These are phyloP conservation scores for Magnusiomyces fungicola DNA, from an alignment of 1,139 yeast species.

Conservation along the genomic window DNA sequence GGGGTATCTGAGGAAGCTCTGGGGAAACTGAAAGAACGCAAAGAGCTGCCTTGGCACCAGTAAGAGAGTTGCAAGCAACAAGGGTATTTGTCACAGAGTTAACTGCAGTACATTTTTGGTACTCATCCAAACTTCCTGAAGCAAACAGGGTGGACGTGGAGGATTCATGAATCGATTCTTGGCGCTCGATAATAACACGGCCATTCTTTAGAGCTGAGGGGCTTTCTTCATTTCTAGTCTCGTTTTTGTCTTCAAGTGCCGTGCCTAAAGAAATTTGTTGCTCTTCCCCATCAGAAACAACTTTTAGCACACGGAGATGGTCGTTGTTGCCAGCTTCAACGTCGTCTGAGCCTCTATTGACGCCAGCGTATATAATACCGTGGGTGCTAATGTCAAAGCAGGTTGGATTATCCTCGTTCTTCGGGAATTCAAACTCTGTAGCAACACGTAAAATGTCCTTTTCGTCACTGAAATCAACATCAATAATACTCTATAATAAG, in stretches of 20 bases:
- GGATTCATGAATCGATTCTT: conserved; percentile 9
- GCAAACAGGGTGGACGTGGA: conserved; percentile 15
- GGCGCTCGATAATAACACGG: conserved; percentile 27
- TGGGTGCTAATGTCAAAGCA: conserved; percentile 24
- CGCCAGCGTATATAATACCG: conserved; percentile 55
- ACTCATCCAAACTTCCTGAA: conserved; percentile 21
- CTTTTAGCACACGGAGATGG: conserved; percentile 56
- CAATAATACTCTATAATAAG: conserved; percentile 20
- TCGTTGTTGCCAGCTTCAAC: conserved; percentile 59
- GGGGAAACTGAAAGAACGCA: not conserved
- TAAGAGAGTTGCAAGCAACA: conserved; percentile 17
- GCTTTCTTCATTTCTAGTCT: too few relatives aligned
- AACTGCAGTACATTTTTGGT: conserved; percentile 25
- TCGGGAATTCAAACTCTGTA: conserved; percentile 21
- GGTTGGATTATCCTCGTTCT: conserved; percentile 32
- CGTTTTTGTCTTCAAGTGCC: not conserved
- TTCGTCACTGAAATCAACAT: conserved; percentile 14
- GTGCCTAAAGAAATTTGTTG: not conserved
- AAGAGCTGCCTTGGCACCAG: not conserved
- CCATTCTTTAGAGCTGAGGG: not conserved
- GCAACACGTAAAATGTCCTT: conserved; percentile 12
- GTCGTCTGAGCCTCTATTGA: conserved; percentile 57
- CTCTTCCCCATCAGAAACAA: not conserved
- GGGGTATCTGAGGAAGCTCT: conserved; percentile 1
- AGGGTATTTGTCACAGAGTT: conserved; percentile 17